Conservation (phyloP, 257 asterid genomes). For the Fraxinus pennsylvanica region DNA sequence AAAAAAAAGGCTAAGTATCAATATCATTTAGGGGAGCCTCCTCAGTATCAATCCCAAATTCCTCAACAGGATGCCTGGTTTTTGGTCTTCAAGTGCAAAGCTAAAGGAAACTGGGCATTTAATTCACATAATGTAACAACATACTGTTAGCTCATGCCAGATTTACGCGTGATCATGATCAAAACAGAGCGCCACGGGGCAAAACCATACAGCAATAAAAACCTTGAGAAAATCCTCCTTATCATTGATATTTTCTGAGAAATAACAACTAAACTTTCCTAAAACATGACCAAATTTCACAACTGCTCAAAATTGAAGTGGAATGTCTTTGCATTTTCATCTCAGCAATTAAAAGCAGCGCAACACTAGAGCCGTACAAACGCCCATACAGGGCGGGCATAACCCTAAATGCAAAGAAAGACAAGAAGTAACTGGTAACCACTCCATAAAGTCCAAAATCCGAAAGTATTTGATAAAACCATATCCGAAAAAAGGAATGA, state of each 20-base stretch:
- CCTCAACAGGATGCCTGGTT: slow-evolving; percentile 1
- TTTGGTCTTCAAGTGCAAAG: background rate
- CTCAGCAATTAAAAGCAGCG: background rate
- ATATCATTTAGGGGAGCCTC: background rate
- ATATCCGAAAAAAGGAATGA: background rate
- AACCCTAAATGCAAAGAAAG: background rate
- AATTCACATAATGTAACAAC: too few relatives aligned
- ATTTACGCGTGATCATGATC: background rate
- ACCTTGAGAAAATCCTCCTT: background rate
- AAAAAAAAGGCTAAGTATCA: background rate
- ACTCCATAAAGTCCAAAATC: background rate
- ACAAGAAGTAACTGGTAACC: background rate
- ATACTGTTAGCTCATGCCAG: too few relatives aligned
- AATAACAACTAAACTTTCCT: slow-evolving; percentile 13
- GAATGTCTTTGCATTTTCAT: background rate
- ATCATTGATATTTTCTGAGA: background rate
- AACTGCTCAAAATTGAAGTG: background rate
- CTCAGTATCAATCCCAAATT: background rate
- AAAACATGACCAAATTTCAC: slow-evolving; percentile 10
- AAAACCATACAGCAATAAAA: background rate
- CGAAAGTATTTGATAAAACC: background rate
- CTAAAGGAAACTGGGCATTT: background rate
- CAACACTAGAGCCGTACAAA: slow-evolving; percentile 3
- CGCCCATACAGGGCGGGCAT: background rate
- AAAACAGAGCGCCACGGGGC: background rate